Evolutionary conservation across 306 rosid species (phyloP), one percentile per base, ranked within the genome.

Genomic region (Myrica gale): DNA sequence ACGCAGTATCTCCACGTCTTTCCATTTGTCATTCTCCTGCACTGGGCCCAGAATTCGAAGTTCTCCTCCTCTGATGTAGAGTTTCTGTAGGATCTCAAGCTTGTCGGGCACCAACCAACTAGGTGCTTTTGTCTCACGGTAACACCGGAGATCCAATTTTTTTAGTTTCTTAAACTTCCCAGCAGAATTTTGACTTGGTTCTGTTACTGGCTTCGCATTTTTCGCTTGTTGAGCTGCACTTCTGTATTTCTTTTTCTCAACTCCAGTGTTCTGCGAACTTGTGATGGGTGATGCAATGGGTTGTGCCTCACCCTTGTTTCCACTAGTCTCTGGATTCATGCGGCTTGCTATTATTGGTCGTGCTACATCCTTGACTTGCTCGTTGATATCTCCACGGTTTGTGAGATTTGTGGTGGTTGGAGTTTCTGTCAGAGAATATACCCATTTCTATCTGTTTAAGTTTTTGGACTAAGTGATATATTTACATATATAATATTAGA

Each of bases 61-160:
- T 7, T 3, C 13, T 20, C 80, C 84, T 61, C 70, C 84, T 17
- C 84, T 37, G 52, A 81, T 52, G 19, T 71, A 54, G 51, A 75
- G 74, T 55, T 81, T 81, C 74, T 72, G 43, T 26, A 81, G 46
- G 0, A 7, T 6, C 19, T 0, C 0, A 41, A 26, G 47, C 0
- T 75, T 10, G 6, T 0, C 16, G 0, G 62, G 53, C 13, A 9
- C 37, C 55, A 75, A 32, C 74, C 74, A 81, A 4, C 68, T 5
- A 3, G 80, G 66, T 12, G 72, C 48, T 0, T 9, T 5, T 1
- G 13, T 9, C 9, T 0, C 0, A 19, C 80, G 84, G 68, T 42
- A 81, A 20, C 67, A 75, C 17, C 71, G 76, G 37, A 81, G 80
- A 41, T 61, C 52, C 45, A 81, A 58, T 63, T 80, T 80, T 73